Evolutionary conservation across 805 yeast species (phyloP), one percentile per base, ranked within the genome.

Genomic region (Martiniozyma abietophila): DNA sequence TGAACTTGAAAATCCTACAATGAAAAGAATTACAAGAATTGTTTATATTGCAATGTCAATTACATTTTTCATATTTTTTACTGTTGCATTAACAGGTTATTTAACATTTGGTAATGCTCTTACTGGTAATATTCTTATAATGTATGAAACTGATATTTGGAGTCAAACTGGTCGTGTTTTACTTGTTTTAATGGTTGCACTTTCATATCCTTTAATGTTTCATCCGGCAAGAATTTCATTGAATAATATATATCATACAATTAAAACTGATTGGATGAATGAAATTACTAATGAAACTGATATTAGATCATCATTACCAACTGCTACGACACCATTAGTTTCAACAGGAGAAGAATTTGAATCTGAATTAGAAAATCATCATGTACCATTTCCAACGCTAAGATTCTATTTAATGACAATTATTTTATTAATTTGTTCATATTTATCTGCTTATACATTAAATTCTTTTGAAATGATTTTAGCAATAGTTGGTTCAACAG

Each of bases 401-500:
- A 61, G 65, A 32, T 80, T 76, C 50, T 53, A 65, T 32, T 37
- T 58, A 2, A 60, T 78, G 32, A 74, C 86, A 0, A 38, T 69
- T 0, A 21, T 57, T 0, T 59, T 81, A 25, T 56, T 75, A 4
- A 3, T 64, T 0, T 41, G 53, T 3, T 67, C 80, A 1, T 81
- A 79, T 47, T 39, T 65, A 1, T 54, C 74, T 11, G 84, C 94
- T 0, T 53, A 75, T 1, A 54, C 72, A 8, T 69, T 81, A 8
- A 59, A 65, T 1, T 77, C 84, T 0, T 73, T 81, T 49, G 88
- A 80, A 34, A 65, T 71, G 23, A 80, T 81, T 4, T 56, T 81
- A 31, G 74, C 89, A 1, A 59, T 81, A 34, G 86, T 81, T 8
- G 94, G 94, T 4, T 80, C 88, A 5, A 81, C 92, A 0, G 94